Percentiles rank a stretch among this genome's conserved stretches.
These are phyloP conservation scores for Leucaena leucocephala DNA, from an alignment of 306 rosid genomes.

Conservation along the genomic window DNA sequence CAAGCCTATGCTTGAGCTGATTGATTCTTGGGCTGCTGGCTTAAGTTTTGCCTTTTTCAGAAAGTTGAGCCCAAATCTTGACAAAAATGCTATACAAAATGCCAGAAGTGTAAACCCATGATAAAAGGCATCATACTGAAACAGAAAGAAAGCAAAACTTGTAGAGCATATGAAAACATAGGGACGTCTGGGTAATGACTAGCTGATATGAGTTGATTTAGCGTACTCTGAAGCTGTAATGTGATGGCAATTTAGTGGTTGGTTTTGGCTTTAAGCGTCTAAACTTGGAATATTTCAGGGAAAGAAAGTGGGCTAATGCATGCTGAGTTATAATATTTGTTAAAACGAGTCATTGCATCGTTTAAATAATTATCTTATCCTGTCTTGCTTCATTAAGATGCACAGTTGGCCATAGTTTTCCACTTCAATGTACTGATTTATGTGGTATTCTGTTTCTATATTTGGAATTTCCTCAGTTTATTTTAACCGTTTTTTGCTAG, in stretches of 20 bases:
- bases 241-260: background rate
- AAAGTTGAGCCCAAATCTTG: background rate
- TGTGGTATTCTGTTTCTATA: background rate
- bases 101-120: background rate
- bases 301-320: background rate
- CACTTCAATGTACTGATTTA: background rate
- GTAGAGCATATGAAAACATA: background rate
- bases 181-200: background rate
- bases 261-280: background rate
- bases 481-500: constrained; percentile 40
- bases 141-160: background rate
- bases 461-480: constrained; percentile 27
- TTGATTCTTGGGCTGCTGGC: background rate
- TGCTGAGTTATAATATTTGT: background rate
- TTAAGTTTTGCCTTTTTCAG: background rate
- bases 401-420: background rate
- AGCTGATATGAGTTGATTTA: background rate
- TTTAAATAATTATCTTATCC: background rate
- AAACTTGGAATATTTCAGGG: background rate
- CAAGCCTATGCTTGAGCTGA: background rate
- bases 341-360: constrained; percentile 1
- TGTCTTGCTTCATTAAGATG: background rate
- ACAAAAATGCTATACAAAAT: background rate
- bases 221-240: background rate
- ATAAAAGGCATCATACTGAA: background rate